Evolutionary conservation across 495 filamentous ascomycete genomes (phyloP), one percentile per base, ranked within the genome.

Genomic region (Letharia lupina): DNA sequence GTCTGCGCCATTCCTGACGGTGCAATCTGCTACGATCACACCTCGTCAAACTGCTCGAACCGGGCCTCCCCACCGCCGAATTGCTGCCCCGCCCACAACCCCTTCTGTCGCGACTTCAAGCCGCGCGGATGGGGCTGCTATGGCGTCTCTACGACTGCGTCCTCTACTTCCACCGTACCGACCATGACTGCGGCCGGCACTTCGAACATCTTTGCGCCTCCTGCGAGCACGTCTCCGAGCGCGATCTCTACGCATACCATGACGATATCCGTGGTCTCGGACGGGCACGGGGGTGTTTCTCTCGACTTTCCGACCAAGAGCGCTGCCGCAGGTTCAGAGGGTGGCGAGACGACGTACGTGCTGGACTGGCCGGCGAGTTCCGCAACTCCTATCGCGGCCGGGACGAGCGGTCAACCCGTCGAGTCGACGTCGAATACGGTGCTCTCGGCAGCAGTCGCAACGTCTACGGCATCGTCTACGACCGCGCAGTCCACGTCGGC

Each of bases 1-100:
- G 42, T 56, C 42, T 71, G 69, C 63, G 18, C 23, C 39, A 23
- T 13, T 4, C 42, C 57, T 4, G 23, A 28, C 23, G 23, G 23
- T 28, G 56, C 64, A 13, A 65, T 23, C 39, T 72, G 70, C 63
- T 50, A 60, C 61, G 65, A 72, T 31, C 35, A 64, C 50, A 39
- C 60, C 39, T 67, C 70, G 2, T 40, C 61, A 15, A 65, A 68
- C 28, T 70, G 70, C 68, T 64, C 28, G 6, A 35, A 35, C 15
- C 28, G 3, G 10, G n/a, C 41, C 6, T 20, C 45, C 16, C 61
- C 68, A 2, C n/a, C 13, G 7, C 50, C 23, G 3, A 31, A 65
- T 58, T 72, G 70, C 50, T 72, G 68, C 50, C 65, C 68, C 9
- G n/a, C 56, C 4, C 18, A 60, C 6, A 7, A 65, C 0, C 68